Base-by-base conservation (phyloP, 179 eudicot species). In the Actinidia chinensis region DNA sequence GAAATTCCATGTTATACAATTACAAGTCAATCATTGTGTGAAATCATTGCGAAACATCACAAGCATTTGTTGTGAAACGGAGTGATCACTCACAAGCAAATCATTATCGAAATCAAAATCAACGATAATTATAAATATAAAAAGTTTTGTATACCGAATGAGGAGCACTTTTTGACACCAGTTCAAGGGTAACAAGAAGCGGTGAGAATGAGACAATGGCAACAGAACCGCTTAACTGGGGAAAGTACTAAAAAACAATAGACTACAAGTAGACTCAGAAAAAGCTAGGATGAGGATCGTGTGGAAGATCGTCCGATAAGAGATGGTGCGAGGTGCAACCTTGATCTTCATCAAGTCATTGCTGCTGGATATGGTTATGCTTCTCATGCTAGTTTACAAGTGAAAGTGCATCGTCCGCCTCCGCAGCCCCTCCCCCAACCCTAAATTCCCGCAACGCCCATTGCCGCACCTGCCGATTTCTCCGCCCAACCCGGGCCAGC, bases 331-430 rank as follows among this genome's bases (percentile, higher is more conserved):
- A 85, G 99, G 90, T 76, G 98, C 97, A 75, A 95, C 88, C 81
- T 95, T 95, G 96, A 95, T 90, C 98, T 95, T 95, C 98, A 94
- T 94, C 86, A 91, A 91, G 80, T 94, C 99, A 82, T 85, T 64
- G 82, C 80, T 80, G 83, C 90, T 87, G 79, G 94, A 91, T 83
- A 95, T 92, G 44, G 99, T 95, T 83, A 95, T 89, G 82, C 99
- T 95, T 91, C 96, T 95, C 98, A 92, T 95, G 84, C 97, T 91
- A 87, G 98, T 98, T 82, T 97, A 95, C 82, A 95, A 91, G 81
- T 91, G 94, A 87, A 95, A 97, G 97, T 95, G 99, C 99, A 95
- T 95, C 91, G 89, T 91, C 92, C 0, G 46, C 47, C 78, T 20
- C 78, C 56, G 13, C 84, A 50, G 48, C 79, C 82, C 55, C 73